Percentiles rank a stretch among this genome's conserved stretches.
Conservation (phyloP, 257 asterid species). For the Rhazya stricta region DNA sequence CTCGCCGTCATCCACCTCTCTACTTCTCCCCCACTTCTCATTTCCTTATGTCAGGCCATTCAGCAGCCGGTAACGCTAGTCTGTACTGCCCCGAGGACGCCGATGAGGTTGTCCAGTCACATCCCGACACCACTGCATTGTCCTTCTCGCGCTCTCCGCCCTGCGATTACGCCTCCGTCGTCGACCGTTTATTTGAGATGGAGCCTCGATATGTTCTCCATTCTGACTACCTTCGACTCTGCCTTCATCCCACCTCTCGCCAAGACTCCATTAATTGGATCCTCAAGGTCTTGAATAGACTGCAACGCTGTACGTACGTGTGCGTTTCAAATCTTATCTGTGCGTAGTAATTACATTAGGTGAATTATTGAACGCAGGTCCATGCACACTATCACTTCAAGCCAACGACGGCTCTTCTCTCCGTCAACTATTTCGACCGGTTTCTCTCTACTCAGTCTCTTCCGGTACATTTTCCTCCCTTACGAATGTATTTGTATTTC, state of each 20-base stretch:
- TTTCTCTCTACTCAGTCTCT: conserved; percentile 61
- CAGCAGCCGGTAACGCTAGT: conserved; percentile 9
- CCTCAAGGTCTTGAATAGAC: conserved; percentile 33
- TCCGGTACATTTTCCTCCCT: conserved; percentile 45
- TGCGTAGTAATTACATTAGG: not conserved
- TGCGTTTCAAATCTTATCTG: not conserved
- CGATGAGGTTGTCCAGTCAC: conserved; percentile 11
- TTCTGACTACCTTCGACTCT: conserved; percentile 33
- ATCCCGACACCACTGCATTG: not conserved
- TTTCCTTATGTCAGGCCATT: conserved; percentile 29
- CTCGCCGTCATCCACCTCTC: not conserved
- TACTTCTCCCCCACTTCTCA: not conserved
- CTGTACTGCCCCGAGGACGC: conserved; percentile 13
- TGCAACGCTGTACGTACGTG: not conserved
- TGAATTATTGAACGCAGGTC: conserved; percentile 50
- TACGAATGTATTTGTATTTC: not conserved
- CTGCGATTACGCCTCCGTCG: conserved; percentile 27
- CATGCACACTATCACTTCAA: conserved; percentile 74
- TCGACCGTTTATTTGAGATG: conserved; percentile 32
- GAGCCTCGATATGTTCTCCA: conserved; percentile 35
- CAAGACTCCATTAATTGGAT: conserved; percentile 50
- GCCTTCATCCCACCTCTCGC: conserved; percentile 33
- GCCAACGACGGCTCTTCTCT: conserved; percentile 84
- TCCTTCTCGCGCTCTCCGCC: not conserved
- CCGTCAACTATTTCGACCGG: conserved; percentile 86